A percentile compares a stretch with the other conserved stretches of the same genome.
Evolutionary conservation across 805 yeast genomes (phyloP).

Genomic region (Kluyveromyces wickerhamii): DNA sequence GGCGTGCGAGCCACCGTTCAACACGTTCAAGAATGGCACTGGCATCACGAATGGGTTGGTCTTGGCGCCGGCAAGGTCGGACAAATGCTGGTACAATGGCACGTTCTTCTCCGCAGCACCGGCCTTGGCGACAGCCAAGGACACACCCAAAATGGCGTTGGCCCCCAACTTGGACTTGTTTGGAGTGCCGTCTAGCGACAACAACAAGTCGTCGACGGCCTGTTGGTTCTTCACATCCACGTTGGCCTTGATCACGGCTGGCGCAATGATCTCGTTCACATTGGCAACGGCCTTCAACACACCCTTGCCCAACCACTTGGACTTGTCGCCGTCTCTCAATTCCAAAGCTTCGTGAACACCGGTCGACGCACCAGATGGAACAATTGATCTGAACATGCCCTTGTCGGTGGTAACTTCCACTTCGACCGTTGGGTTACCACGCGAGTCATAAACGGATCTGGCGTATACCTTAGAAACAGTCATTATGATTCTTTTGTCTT

Average conservation of each 20-base stretch:
- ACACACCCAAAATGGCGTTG: conserved; percentile 96
- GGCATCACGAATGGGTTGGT: conserved; percentile 90
- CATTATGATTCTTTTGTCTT: conserved; percentile 36
- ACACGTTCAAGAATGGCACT: conserved; percentile 98
- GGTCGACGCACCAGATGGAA: conserved; percentile 99
- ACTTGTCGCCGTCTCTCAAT: conserved; percentile 95
- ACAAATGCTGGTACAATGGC: conserved; percentile 88
- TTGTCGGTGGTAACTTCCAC: conserved; percentile 89
- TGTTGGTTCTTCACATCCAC: conserved; percentile 82
- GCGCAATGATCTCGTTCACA: conserved; percentile 92
- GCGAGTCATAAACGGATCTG: conserved; percentile 97
- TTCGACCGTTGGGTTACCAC: conserved; percentile 99
- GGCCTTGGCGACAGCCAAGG: conserved; percentile 94
- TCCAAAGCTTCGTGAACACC: conserved; percentile 98
- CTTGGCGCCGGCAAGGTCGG: conserved; percentile 60
- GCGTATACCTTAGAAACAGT: conserved; percentile 83
- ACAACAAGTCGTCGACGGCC: conserved; percentile 78
- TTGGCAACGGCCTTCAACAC: conserved; percentile 93
- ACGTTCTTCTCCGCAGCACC: conserved; percentile 94
- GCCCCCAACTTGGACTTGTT: conserved; percentile 98
- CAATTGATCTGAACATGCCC: conserved; percentile 94
- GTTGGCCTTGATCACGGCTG: conserved; percentile 77
- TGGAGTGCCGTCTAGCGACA: conserved; percentile 88
- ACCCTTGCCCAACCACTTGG: conserved; percentile 99
- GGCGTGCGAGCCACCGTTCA: conserved; percentile 99